These are phyloP conservation scores for Fusarium sp. DNA, from an alignment of 2,329 filamentous ascomycete genomes.

Conservation along the genomic window DNA sequence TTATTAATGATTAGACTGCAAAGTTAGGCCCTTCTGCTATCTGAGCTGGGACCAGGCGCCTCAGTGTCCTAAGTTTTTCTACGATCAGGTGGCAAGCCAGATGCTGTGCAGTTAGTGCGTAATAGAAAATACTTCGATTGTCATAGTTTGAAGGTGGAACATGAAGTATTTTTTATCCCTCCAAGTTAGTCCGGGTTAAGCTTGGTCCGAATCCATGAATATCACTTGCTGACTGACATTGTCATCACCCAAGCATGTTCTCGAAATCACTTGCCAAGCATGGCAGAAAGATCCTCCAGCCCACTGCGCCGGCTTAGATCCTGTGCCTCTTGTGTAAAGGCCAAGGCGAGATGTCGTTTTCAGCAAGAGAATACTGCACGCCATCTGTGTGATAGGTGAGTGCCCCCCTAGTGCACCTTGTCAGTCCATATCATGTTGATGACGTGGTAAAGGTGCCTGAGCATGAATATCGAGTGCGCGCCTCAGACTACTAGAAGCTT, in stretches of 20 bases:
- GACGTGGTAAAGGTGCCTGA: conserved; percentile 37
- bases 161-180: background rate
- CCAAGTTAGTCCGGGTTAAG: background rate
- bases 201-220: background rate
- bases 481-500: conserved; percentile 44
- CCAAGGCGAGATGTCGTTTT: conserved; percentile 46
- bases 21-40: no score
- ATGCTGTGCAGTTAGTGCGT: background rate
- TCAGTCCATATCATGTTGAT: background rate
- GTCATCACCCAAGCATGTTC: background rate
- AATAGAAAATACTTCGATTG: background rate
- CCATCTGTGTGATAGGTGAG: conserved; percentile 45
- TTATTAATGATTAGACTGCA: no score
- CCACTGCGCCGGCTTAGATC: conserved; percentile 45
- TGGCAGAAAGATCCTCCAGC: conserved; percentile 36
- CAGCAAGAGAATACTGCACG: conserved; percentile 32
- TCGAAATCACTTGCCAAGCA: background rate
- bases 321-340: conserved; percentile 43
- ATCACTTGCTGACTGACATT: background rate
- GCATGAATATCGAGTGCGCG: conserved; percentile 42
- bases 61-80: no score
- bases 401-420: background rate
- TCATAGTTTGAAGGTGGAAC: background rate
- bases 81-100: no score
- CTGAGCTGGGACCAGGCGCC: no score